These are phyloP conservation scores for Dendrobium chrysotoxum DNA, from an alignment of 106 monocot genomes.

Conservation along the genomic window DNA sequence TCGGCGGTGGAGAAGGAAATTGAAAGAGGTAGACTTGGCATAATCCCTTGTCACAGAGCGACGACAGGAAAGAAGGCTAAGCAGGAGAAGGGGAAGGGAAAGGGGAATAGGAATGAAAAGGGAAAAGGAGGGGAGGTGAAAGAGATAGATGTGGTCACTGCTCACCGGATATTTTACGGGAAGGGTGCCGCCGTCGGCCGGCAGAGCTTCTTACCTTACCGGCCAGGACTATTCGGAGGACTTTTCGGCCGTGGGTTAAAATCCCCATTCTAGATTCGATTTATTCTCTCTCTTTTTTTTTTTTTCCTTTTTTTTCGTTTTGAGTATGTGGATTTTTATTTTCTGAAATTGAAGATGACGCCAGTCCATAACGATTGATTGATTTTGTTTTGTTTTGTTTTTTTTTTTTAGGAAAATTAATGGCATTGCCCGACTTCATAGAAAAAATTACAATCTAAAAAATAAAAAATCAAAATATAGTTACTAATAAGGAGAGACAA, in stretches of 20 bases:
- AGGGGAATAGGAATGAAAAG: not conserved
- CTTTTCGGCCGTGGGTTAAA: constrained; percentile 16
- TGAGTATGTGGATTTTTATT: no score
- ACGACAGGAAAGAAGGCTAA: not conserved
- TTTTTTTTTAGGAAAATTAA: no score
- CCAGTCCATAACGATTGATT: no score
- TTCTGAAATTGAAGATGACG: no score
- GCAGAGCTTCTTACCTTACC: constrained; percentile 37
- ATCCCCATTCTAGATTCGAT: not conserved
- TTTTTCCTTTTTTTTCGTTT: not conserved
- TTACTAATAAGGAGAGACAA: no score
- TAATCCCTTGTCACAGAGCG: not conserved
- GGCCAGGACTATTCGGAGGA: constrained; percentile 29
- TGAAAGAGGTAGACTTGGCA: not conserved
- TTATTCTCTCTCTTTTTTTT: not conserved
- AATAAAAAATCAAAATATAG: no score
- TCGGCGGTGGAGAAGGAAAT: not conserved
- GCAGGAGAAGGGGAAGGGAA: not conserved
- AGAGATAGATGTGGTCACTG: constrained; percentile 22
- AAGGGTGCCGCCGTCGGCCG: constrained; percentile 13
- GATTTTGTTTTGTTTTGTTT: no score
- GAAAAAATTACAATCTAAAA: no score
- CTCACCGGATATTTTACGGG: constrained; percentile 31
- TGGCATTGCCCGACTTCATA: no score
- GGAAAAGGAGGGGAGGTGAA: not conserved